A percentile compares a stretch with the other conserved stretches of the same genome.
Conservation (phyloP, 2,329 filamentous ascomycete genomes). For the Cladobotryum protrusum region DNA sequence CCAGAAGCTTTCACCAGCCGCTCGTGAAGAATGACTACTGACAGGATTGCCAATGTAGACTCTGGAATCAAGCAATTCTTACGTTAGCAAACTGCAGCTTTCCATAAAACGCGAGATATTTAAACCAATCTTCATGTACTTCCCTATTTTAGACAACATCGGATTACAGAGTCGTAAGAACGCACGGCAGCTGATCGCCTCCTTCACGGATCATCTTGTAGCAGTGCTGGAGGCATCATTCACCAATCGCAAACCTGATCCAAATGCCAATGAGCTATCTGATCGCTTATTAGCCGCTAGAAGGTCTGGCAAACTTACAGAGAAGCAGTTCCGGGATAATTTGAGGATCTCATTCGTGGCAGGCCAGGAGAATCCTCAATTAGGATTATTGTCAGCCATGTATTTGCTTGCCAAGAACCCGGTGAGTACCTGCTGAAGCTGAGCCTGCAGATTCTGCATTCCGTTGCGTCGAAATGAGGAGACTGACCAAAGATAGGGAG, state of each 20-base stretch:
- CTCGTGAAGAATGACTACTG: background rate
- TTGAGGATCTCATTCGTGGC: conserved; percentile 34
- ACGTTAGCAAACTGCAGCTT: conserved; percentile 20
- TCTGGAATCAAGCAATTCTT: conserved; percentile 15
- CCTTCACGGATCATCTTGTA: conserved; percentile 21
- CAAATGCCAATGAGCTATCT: conserved; percentile 11
- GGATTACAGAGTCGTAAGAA: conserved; percentile 21
- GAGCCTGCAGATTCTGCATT: background rate
- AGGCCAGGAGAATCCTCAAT: conserved; percentile 36
- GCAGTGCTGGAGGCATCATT: conserved; percentile 8
- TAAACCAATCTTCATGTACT: conserved; percentile 28
- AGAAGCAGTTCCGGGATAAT: conserved; percentile 35
- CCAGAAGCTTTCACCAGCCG: background rate
- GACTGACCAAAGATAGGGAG: conserved; percentile 8
- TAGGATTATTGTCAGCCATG: conserved; percentile 29
- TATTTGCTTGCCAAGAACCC: conserved; percentile 31
- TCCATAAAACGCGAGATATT: conserved; percentile 28
- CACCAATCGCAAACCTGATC: conserved; percentile 3
- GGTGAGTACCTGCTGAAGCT: conserved; percentile 10
- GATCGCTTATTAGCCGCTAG: conserved; percentile 18
- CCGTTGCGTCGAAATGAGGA: background rate
- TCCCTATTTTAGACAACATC: conserved; percentile 25
- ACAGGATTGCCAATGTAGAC: conserved; percentile 13
- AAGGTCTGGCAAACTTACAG: conserved; percentile 20
- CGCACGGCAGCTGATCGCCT: conserved; percentile 20